phyloP scores from a whole-genome alignment of 768 basidiomycete genomes.

The Tricholomella constricta region DNA sequence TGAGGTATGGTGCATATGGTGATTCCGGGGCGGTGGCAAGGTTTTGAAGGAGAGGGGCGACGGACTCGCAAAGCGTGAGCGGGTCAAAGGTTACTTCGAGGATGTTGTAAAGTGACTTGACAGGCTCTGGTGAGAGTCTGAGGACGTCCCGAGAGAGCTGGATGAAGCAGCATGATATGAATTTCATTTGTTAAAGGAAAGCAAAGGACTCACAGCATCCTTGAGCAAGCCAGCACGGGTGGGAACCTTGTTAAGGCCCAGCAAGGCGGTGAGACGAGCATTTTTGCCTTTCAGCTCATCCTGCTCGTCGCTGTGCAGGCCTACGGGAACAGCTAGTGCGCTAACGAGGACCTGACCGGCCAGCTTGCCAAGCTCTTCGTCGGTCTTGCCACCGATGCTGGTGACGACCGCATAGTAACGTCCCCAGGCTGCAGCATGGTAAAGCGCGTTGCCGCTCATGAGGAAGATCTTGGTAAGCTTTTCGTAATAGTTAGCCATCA shows the following conservation, averaged over 20 bases:
- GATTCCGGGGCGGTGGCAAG: constrained; percentile 45
- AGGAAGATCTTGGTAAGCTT: constrained; percentile 96
- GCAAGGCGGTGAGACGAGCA: constrained; percentile 78
- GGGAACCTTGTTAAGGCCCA: constrained; percentile 82
- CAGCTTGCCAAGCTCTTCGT: constrained; percentile 78
- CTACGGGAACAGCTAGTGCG: constrained; percentile 91
- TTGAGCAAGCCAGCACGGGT: constrained; percentile 84
- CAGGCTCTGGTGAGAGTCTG: constrained; percentile 68
- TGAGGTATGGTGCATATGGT: constrained; percentile 78
- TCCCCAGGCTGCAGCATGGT: constrained; percentile 96
- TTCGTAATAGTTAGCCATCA: constrained; percentile 99
- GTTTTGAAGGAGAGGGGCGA: constrained; percentile 74
- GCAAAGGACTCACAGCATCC: constrained; percentile 69
- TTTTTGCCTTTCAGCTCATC: constrained; percentile 62
- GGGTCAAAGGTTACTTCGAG: constrained; percentile 95
- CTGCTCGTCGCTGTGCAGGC: constrained; percentile 48
- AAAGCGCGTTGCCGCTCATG: constrained; percentile 91
- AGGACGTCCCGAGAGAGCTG: constrained; percentile 84
- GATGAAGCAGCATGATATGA: constrained; percentile 9
- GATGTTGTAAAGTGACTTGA: constrained; percentile 82
- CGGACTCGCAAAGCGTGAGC: constrained; percentile 74
- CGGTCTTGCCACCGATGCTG: constrained; percentile 69
- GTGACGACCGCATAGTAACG: constrained; percentile 77
- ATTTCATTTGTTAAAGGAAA: not conserved
- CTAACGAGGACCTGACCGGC: constrained; percentile 92